Conservation (phyloP, 2,329 filamentous ascomycete species). For the Penicillium sp. region DNA sequence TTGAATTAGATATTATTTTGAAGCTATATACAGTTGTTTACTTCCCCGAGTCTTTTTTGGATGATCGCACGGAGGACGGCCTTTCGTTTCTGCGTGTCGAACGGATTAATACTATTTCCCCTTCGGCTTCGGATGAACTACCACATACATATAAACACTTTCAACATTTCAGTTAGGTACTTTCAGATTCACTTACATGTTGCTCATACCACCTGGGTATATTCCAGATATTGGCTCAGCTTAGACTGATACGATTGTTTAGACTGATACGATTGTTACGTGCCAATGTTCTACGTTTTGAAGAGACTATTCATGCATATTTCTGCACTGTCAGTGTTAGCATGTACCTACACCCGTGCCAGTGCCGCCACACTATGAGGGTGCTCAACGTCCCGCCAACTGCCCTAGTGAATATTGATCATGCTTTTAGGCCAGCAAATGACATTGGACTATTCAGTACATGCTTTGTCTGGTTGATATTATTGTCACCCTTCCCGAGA, state of each 20-base stretch:
- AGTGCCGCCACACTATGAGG: neutral
- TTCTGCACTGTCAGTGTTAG: neutral
- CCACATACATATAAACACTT: too few relatives aligned
- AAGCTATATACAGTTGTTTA: slow-evolving; percentile 24
- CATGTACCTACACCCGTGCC: neutral
- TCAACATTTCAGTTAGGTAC: neutral
- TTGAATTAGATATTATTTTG: slow-evolving; percentile 18
- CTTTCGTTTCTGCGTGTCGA: slow-evolving; percentile 43
- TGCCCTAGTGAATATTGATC: neutral
- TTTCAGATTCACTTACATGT: neutral
- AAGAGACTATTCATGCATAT: neutral
- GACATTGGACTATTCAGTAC: neutral
- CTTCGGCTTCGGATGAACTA: slow-evolving; percentile 27
- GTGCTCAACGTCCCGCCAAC: neutral
- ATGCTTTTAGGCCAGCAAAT: neutral
- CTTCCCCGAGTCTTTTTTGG: slow-evolving; percentile 18
- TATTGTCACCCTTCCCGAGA: neutral
- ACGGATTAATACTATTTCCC: slow-evolving; percentile 45
- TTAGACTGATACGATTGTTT: too few relatives aligned
- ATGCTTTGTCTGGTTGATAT: neutral
- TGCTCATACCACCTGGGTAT: neutral
- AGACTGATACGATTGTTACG: neutral
- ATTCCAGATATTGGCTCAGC: neutral
- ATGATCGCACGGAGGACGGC: slow-evolving; percentile 40
- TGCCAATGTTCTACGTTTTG: neutral